Evolutionary conservation across 192 early-diverging fungal genomes (phyloP), one percentile per base, ranked within the genome.

Genomic region (Coemansia sp.): DNA sequence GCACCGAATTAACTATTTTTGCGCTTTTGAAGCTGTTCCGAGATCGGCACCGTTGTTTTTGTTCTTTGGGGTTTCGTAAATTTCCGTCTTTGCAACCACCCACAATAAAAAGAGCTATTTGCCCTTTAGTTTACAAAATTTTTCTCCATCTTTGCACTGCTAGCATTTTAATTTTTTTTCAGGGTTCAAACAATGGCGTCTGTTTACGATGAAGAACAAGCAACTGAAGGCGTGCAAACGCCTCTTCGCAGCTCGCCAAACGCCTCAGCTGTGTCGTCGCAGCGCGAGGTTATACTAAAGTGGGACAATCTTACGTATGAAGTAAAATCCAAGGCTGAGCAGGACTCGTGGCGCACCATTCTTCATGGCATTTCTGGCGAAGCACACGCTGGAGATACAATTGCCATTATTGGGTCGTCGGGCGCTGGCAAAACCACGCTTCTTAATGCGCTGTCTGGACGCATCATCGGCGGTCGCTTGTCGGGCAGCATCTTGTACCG

Each of bases 361-460:
- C 79, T 97, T 16, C 65, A 86, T 39, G 75, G 79, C 6, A 86
- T 95, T 25, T 86, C 84, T 1, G 95, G 93, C n/a, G 80, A 84
- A 31, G 86, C 91, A 21, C 74, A 83, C 25, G 83, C 91, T 3
- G 92, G 90, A 27, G 85, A 90, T 27, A 74, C 93, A 57, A 83
- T 92, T 61, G 93, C 92, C 2, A 88, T 98, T 17, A 96, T 97
- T 87, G 96, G 95, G 0, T 92, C 93, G 3, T 90, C 88, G 26
- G 95, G 95, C 12, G 92, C 94, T 7, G 96, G 94, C 38, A 97
- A 95, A 79, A 89, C 93, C 7, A 94, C 90, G 3, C 69, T 95
- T n/a, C 81, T 97, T 23, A 91, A 93, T 71, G 84, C 92, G 2
- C 74, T 93, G 25, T 89, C 89, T 7, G 88, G 87, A 3, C 90